A percentile compares a stretch with the other conserved stretches of the same genome.
Evolutionary conservation across 78 protist genomes (phyloP).

Genomic region (Dictyostelium firmibasis): DNA sequence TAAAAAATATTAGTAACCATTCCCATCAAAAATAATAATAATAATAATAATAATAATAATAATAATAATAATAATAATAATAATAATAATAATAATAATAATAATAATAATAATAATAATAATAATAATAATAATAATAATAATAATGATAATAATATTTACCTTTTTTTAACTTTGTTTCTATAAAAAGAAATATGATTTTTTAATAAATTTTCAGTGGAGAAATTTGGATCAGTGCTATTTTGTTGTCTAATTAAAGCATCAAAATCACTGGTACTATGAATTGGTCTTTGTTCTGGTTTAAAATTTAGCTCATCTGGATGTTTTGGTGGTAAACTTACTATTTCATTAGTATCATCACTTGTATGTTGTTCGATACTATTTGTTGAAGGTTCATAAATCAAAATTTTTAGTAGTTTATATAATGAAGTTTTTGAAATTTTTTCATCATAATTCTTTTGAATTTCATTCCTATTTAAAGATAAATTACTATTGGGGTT

Average conservation of each 20-base stretch:
- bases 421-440: not conserved
- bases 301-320: not conserved
- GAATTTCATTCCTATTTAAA: not conserved
- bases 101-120: not conserved
- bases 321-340: not conserved
- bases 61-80: too few relatives aligned
- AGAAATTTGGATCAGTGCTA: not conserved
- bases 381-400: not conserved
- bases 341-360: not conserved
- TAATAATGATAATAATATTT: too few relatives aligned
- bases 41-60: not conserved
- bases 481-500: too few relatives aligned
- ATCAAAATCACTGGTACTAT: conserved; percentile 4
- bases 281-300: conserved; percentile 11
- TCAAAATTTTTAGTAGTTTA: not conserved
- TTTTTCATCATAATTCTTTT: not conserved
- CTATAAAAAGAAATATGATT: conserved; percentile 19
- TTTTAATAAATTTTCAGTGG: not conserved
- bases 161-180: conserved; percentile 12
- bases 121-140: too few relatives aligned
- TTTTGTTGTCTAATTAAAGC: conserved; percentile 32
- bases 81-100: not conserved
- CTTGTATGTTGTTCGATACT: not conserved
- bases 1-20: not conserved
- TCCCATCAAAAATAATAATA: not conserved